Evolutionary conservation across 108 stramenopile genomes (phyloP), one percentile per base, ranked within the genome.

Genomic region (Stephanodiscus minutulus): DNA sequence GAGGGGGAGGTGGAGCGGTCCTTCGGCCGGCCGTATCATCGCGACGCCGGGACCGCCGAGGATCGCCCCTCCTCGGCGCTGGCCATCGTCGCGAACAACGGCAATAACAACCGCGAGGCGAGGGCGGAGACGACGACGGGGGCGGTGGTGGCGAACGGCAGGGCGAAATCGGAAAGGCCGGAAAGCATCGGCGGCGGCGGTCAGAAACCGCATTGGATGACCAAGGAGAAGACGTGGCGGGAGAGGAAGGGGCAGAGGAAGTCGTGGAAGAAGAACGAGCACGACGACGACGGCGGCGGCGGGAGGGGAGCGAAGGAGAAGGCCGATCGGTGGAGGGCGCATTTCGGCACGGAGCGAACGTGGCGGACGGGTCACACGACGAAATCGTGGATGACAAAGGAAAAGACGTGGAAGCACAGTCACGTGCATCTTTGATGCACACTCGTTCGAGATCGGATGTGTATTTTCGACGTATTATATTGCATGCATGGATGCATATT

Each of bases 391-490:
- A 72, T 64, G 71, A 72, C 27, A 0, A 63, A 64, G 52, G 62
- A 72, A 21, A 72, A 72, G 24, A 43, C 41, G 39, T 72, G 71
- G 71, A 72, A 56, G 50, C 71, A 72, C 63, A 50, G 52, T 29
- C 53, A 72, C 54, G 29, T 44, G 43, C 21, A 55, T 28, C 54
- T 55, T 55, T 55, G 54, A 55, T 53, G 18, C n/a, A n/a, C n/a
- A n/a, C n/a, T 20, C 8, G 21, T 22, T n/a, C n/a, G n/a, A n/a
- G n/a, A 22, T 53, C 20, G 21, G 52, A 22, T 20, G 20, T 48
- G 3, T 18, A 52, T 13, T 28, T 5, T 22, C 28, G 3, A 55
- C 54, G 31, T n/a, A n/a, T n/a, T n/a, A 33, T 5, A 2, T 48
- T 2, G 47, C 47, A 48, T 48, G 47, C n/a, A 48, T 48, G 2